Base-by-base conservation (phyloP, 495 filamentous ascomycete species). In the Penicillium ucsense region DNA sequence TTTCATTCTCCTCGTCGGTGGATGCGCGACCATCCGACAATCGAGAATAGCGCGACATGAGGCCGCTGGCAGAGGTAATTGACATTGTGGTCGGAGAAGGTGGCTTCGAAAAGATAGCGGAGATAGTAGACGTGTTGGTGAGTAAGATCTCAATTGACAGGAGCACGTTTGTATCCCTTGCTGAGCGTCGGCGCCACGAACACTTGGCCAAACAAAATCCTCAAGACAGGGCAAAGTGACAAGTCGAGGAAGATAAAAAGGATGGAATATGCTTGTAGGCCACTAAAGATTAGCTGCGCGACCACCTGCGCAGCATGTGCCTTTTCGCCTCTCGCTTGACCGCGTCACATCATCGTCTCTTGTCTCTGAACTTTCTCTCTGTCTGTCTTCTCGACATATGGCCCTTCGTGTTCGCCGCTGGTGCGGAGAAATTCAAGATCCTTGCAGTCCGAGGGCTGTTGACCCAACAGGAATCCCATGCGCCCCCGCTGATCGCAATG, bases 1-100 rank as follows among this genome's bases (percentile, higher is more conserved):
- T 72, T 38, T 73, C 68, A 27, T 74, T 71, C 37, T 73, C 68
- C 30, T 63, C 45, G 29, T 71, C 70, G n/a, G 52, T 46, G 31
- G 58, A 51, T 10, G 63, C 51, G 28, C 41, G 39, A 30, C 53
- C 57, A 35, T 67, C 67, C 8, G 68, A 57, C 39, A 72, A 43
- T 28, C 57, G 62, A 2, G 66, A 62, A 45, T 73, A 73, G 47
- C 49, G 62, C 7, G 67, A 60, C 42, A 74, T 64, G 8, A 70
- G 52, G 43, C 56, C 60, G 48, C 61, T 67, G 41, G 64, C 12
- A 12, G 64, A 67, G 27, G 56, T 60, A 35, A 72, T 48, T 12
- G 66, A 70, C 67, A 72, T 70, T 29, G n/a, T 52, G 35, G 31
- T 31, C 3, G 30, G 30, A 20, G 20, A 20, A 20, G 20, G 20